Evolutionary conservation across 176 grass and related monocot species (phyloP).

Genomic region (Carex cristatella): DNA sequence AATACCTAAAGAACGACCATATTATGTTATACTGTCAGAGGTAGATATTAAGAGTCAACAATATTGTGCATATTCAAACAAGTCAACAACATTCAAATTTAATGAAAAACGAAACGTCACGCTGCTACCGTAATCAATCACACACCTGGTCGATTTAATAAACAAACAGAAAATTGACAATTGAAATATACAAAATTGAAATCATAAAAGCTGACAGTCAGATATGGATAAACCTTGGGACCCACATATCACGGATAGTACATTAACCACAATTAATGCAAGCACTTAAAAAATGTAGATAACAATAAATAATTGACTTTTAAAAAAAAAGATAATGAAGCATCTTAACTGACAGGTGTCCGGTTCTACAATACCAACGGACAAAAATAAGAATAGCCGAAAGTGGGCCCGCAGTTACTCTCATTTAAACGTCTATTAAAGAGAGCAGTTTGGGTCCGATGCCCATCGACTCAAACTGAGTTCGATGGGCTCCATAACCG

Average conservation of each 20-base stretch:
- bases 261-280: not conserved
- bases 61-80: too few relatives aligned
- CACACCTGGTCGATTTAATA: not conserved
- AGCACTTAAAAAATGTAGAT: not conserved
- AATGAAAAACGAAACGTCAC: not conserved
- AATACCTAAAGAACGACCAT: too few relatives aligned
- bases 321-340: not conserved
- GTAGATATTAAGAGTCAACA: too few relatives aligned
- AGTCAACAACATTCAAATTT: too few relatives aligned
- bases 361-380: not conserved
- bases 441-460: too few relatives aligned
- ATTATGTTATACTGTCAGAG: too few relatives aligned
- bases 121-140: not conserved
- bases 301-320: not conserved
- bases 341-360: not conserved
- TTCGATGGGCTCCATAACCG: too few relatives aligned
- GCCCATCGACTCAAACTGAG: too few relatives aligned
- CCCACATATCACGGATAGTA: not conserved
- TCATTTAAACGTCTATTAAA: too few relatives aligned
- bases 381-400: not conserved
- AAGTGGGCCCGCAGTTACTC: not conserved
- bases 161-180: not conserved
- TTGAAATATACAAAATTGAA: too few relatives aligned
- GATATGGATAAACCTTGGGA: not conserved
- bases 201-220: not conserved